Conservation (phyloP, 2,329 filamentous ascomycete species). For the Corinectria fuckeliana region DNA sequence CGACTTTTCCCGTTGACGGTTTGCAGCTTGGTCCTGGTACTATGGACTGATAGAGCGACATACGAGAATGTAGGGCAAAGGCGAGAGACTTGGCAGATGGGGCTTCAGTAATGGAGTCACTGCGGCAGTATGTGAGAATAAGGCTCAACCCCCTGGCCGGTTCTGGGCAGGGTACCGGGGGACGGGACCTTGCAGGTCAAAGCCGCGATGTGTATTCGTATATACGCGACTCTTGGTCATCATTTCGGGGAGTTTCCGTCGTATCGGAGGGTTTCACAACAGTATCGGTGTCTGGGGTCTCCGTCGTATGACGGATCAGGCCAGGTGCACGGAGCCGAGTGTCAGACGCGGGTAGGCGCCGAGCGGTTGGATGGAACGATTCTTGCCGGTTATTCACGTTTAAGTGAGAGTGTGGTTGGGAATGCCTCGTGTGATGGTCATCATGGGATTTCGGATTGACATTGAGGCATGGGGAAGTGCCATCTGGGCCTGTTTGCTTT, state of each 20-base stretch:
- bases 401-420: not conserved
- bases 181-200: not conserved
- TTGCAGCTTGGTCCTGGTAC: not conserved
- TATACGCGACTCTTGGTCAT: not conserved
- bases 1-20: conserved; percentile 3
- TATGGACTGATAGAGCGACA: not conserved
- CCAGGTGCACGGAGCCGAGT: not conserved
- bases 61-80: not conserved
- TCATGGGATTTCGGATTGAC: not conserved
- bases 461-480: not conserved
- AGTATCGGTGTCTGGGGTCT: not conserved
- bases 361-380: not conserved
- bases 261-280: not conserved
- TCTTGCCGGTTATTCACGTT: not conserved
- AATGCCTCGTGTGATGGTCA: not conserved
- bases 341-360: conserved; percentile 16
- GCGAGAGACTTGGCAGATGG: not conserved
- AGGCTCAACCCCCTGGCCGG: not conserved
- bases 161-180: not conserved
- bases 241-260: not conserved
- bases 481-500: too few species aligned
- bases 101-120: not conserved
- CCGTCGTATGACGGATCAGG: conserved; percentile 19
- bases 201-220: not conserved
- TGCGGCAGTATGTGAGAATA: not conserved